Conservation (phyloP, 331 rosid species). For the Rhamnella rubrinervis region DNA sequence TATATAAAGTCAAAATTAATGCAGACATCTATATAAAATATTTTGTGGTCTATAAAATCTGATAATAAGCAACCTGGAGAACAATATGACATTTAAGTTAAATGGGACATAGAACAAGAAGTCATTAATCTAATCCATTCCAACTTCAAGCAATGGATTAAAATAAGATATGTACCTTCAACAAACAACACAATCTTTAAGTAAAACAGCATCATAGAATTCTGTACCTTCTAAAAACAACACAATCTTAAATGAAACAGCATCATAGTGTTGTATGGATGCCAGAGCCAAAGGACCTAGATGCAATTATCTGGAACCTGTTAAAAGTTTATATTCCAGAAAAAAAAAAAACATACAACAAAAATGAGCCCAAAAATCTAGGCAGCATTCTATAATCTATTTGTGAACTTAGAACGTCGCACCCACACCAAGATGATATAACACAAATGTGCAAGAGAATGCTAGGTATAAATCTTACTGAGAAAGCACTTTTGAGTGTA, state of each 20-base stretch:
- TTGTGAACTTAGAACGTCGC: slow-evolving; percentile 9
- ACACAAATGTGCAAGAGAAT: neutral
- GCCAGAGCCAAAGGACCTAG: slow-evolving; percentile 71
- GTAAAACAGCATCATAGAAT: slow-evolving; percentile 46
- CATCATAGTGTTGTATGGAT: slow-evolving; percentile 58
- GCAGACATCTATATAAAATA: slow-evolving; percentile 30
- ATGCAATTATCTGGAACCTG: slow-evolving; percentile 74
- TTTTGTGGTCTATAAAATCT: slow-evolving; percentile 26
- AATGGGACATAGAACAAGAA: slow-evolving; percentile 22
- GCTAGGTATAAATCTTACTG: neutral
- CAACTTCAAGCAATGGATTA: slow-evolving; percentile 27
- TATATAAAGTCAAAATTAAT: slow-evolving; percentile 43
- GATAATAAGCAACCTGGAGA: slow-evolving; percentile 39
- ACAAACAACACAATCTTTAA: slow-evolving; percentile 50
- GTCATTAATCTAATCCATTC: slow-evolving; percentile 22
- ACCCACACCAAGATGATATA: neutral
- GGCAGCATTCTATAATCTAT: neutral
- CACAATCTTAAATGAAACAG: slow-evolving; percentile 57
- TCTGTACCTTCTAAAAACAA: slow-evolving; percentile 54
- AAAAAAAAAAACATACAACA: slow-evolving; percentile 32
- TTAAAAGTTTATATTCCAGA: slow-evolving; percentile 48
- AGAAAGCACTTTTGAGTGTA: neutral
- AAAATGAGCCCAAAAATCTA: slow-evolving; percentile 17
- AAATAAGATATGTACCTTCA: slow-evolving; percentile 47
- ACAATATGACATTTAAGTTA: slow-evolving; percentile 33